Evolutionary conservation across 495 filamentous ascomycete species (phyloP), one percentile per base, ranked within the genome.

Genomic region (Penicillium coprophilum): DNA sequence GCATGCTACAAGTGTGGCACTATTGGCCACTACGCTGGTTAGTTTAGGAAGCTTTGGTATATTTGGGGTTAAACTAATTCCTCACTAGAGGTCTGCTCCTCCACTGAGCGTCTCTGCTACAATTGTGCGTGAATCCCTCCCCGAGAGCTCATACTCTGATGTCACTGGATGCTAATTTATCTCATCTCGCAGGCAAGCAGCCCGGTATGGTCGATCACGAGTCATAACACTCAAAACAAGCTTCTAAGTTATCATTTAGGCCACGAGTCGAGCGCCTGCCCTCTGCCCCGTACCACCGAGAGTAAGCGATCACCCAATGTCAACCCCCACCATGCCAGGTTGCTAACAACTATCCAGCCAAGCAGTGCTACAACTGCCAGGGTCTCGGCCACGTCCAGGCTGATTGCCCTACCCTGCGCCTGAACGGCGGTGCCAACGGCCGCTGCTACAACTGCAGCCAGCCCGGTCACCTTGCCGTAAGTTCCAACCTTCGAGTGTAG

Each of bases 1-100:
- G 95, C 93, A 59, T 99, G 95, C 85, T 99, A 97, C 84, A 99
- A 99, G 81, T 99, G 95, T 82, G 95, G 95, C 77, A 96, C 96
- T 69, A 92, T 99, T 71, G 94, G 94, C 74, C 94, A 99, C 80
- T 97, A 95, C 72, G 94, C 94, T 64, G 84, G 84, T 87, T 73
- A 74, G 82, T 78, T 62, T 54, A 55, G 34, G 40, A 13, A 36
- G 54, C 46, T 13, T 13, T 30, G n/a, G 19, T n/a, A 24, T 31
- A 11, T 11, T 21, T 19, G 38, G 15, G 45, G 27, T 58, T 32
- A 30, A 23, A 54, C 57, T 61, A 60, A 66, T 40, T 21, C 58
- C 32, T 41, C 31, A 53, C 15, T 66, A 85, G 94, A 99, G 82
- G 91, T 93, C 60, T 99, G 94, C 85, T 90, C 92, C 52, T 96